A percentile compares a stretch with the other conserved stretches of the same genome.
phyloP scores from a whole-genome alignment of 1,139 yeast genomes.

The Sugiyamaella sp. region DNA sequence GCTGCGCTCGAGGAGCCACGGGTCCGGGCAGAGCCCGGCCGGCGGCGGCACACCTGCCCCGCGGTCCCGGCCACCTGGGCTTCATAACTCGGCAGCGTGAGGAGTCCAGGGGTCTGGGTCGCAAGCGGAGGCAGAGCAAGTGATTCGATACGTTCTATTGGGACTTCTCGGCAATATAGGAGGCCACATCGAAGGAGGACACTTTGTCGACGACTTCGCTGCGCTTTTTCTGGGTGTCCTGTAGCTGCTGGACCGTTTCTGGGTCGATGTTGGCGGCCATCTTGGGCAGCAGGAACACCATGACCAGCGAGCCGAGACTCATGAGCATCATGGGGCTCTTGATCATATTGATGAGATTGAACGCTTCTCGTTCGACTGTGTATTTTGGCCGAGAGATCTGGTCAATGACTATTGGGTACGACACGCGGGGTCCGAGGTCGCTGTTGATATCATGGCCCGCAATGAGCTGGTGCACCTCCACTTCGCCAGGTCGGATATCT shows the following conservation, averaged over 20 bases:
- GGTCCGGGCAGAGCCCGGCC: too few species aligned
- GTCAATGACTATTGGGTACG: conserved; percentile 36
- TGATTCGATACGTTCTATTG: conserved; percentile 1
- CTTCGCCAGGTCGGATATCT: conserved; percentile 34
- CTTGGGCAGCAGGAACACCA: conserved; percentile 43
- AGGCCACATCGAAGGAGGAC: conserved; percentile 38
- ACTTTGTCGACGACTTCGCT: conserved; percentile 32
- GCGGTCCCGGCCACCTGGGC: too few species aligned
- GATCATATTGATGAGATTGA: conserved; percentile 40
- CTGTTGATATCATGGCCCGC: conserved; percentile 37
- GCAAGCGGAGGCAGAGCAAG: too few species aligned
- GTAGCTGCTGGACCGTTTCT: conserved; percentile 40
- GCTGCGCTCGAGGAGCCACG: too few species aligned
- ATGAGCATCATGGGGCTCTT: conserved; percentile 45
- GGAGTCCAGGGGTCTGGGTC: too few species aligned
- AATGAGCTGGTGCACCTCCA: conserved; percentile 35
- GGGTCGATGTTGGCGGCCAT: conserved; percentile 42
- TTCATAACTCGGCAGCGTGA: too few species aligned
- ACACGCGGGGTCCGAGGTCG: conserved; percentile 38
- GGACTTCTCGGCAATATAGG: conserved; percentile 31
- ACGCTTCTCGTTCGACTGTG: conserved; percentile 38
- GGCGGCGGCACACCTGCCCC: too few species aligned
- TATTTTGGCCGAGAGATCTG: conserved; percentile 30
- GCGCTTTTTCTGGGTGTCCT: conserved; percentile 31
- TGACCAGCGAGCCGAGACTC: conserved; percentile 39